phyloP scores from a whole-genome alignment of 306 rosid genomes.

The Vigna trinervia region DNA sequence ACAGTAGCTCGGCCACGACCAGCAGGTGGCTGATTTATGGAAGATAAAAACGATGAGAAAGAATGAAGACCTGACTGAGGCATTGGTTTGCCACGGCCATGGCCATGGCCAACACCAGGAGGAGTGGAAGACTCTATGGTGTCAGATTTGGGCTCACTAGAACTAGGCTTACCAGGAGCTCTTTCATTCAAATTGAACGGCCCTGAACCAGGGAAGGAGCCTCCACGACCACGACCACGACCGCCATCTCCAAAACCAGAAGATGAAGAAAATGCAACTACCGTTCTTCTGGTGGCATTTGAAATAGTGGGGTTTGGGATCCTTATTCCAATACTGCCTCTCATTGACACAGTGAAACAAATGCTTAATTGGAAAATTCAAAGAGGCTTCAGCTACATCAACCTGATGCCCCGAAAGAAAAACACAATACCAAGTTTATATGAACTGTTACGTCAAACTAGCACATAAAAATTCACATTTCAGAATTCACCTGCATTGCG shows the following conservation, averaged over 20 bases:
- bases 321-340: conserved; percentile 65
- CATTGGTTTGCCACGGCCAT: conserved; percentile 65
- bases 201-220: conserved; percentile 35
- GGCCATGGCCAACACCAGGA: conserved; percentile 51
- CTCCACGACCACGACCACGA: conserved; percentile 57
- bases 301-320: conserved; percentile 50
- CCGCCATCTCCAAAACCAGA: conserved; percentile 55
- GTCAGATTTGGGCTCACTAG: conserved; percentile 45
- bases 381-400: conserved; percentile 35
- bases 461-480: background rate
- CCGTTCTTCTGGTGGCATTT: conserved; percentile 56
- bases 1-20: conserved; percentile 65
- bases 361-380: conserved; percentile 6
- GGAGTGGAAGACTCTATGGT: conserved; percentile 44
- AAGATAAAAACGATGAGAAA: conserved; percentile 59
- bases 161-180: conserved; percentile 52
- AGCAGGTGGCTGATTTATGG: conserved; percentile 50
- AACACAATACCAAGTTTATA: background rate
- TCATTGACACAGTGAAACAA: conserved; percentile 54
- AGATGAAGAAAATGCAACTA: conserved; percentile 69
- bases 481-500: background rate
- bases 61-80: conserved; percentile 55
- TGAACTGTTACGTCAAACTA: background rate
- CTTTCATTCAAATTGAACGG: conserved; percentile 41
- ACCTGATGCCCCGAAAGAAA: conserved; percentile 31